A percentile compares a stretch with the other conserved stretches of the same genome.
Conservation (phyloP, 345 rosid genomes). For the Angophora floribunda region DNA sequence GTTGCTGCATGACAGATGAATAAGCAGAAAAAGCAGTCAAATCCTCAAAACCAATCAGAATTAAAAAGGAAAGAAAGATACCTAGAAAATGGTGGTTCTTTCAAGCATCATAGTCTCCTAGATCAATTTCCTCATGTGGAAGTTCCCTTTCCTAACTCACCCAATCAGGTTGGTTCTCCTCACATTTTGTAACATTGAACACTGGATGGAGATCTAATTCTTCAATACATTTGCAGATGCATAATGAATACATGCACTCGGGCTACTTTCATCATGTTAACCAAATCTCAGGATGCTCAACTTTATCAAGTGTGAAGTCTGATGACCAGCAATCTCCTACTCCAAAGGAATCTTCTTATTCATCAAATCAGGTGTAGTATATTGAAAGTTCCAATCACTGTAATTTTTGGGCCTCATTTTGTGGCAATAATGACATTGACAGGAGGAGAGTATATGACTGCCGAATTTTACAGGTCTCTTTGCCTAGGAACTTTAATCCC, state of each 20-base stretch:
- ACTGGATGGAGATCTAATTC: constrained; percentile 16
- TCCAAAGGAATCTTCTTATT: constrained; percentile 41
- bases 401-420: constrained; percentile 16
- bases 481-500: constrained; percentile 16
- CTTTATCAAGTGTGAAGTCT: constrained; percentile 36
- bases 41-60: constrained; percentile 20
- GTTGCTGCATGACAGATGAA: constrained; percentile 26
- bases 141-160: constrained; percentile 9
- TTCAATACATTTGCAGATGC: constrained; percentile 7
- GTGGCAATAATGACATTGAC: constrained; percentile 9
- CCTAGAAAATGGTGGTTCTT: constrained; percentile 31
- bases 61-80: constrained; percentile 26
- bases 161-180: constrained; percentile 14
- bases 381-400: constrained; percentile 24
- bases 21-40: constrained; percentile 28
- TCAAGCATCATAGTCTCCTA: constrained; percentile 15
- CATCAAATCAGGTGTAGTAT: constrained; percentile 48
- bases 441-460: constrained; percentile 12
- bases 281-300: constrained; percentile 38
- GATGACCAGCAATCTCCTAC: constrained; percentile 32
- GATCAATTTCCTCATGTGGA: constrained; percentile 21
- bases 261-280: constrained; percentile 26
- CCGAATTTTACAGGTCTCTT: constrained; percentile 13
- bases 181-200: constrained; percentile 8
- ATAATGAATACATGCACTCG: constrained; percentile 6